Conservation (phyloP, 1,284 basidiomycete species). For the Moniliophthora roreri region DNA sequence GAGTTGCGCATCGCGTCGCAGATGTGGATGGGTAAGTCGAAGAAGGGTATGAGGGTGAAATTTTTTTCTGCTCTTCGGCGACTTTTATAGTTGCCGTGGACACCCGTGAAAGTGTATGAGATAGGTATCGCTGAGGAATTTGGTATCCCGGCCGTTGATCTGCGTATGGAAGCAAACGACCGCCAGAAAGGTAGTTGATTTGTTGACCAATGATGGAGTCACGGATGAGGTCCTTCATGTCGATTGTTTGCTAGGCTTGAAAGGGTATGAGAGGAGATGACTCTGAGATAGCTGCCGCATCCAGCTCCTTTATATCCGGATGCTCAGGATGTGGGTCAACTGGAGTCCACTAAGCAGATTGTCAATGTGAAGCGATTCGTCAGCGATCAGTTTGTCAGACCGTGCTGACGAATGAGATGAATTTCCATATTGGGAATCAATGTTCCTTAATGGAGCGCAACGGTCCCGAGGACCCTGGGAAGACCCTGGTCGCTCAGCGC, state of each 20-base stretch:
- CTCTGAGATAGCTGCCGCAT: no score
- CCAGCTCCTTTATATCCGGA: no score
- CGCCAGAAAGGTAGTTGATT: conserved; percentile 22
- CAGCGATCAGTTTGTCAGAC: no score
- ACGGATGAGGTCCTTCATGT: conserved; percentile 19
- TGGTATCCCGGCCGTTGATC: conserved; percentile 21
- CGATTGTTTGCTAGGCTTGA: conserved; percentile 2
- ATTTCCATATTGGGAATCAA: no score
- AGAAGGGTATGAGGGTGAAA: no score
- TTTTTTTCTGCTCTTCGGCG: conserved; percentile 2
- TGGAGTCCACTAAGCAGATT: no score
- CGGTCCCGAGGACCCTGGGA: no score
- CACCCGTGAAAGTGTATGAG: conserved; percentile 9
- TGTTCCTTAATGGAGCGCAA: no score
- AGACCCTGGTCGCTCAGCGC: no score
- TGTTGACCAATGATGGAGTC: conserved; percentile 25
- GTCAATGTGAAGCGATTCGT: no score
- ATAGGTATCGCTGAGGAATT: conserved; percentile 17
- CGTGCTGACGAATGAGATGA: no score
- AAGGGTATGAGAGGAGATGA: conserved; percentile 7
- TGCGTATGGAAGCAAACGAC: conserved; percentile 20
- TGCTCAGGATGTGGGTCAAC: no score
- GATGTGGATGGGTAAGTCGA: neutral
- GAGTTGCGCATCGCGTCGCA: neutral
- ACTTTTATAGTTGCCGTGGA: conserved; percentile 8